phyloP scores from a whole-genome alignment of 2,329 filamentous ascomycete species.

The Fusarium equiseti region DNA sequence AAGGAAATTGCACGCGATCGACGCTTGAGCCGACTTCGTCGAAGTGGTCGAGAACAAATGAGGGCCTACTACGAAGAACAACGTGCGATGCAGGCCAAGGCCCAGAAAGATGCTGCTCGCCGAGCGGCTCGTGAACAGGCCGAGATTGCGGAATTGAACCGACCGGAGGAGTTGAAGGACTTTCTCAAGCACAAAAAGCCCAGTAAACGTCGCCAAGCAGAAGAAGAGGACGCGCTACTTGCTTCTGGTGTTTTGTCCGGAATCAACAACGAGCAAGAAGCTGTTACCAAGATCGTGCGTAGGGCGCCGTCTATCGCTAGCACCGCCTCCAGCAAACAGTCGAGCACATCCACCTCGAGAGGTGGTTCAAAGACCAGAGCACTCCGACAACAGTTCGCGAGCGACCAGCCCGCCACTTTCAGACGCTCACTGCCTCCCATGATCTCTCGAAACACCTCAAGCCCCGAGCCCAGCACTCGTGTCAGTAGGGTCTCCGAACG shows the following conservation, averaged over 20 bases:
- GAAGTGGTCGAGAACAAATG: constrained; percentile 64
- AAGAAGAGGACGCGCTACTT: constrained; percentile 55
- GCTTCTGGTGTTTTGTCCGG: constrained; percentile 59
- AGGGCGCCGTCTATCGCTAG: constrained; percentile 42
- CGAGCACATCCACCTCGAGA: constrained; percentile 37
- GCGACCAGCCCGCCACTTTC: constrained; percentile 50
- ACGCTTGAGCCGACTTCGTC: constrained; percentile 63
- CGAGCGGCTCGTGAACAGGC: constrained; percentile 44
- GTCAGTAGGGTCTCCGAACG: constrained; percentile 57
- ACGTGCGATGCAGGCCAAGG: constrained; percentile 49
- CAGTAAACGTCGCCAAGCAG: constrained; percentile 49
- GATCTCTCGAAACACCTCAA: constrained; percentile 45
- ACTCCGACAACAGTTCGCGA: constrained; percentile 52
- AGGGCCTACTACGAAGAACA: constrained; percentile 59
- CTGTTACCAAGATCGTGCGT: constrained; percentile 53
- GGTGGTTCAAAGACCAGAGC: constrained; percentile 55
- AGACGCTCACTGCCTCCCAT: constrained; percentile 56
- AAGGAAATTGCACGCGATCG: constrained; percentile 61
- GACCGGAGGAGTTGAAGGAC: constrained; percentile 52
- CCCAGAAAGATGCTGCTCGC: constrained; percentile 52
- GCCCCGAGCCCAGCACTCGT: constrained; percentile 45
- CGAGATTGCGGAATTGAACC: constrained; percentile 48
- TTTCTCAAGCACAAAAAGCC: constrained; percentile 51
- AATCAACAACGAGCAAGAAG: constrained; percentile 54
- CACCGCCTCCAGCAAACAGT: constrained; percentile 39